Conservation (phyloP, 495 filamentous ascomycete species). For the Tricharina praecox region DNA sequence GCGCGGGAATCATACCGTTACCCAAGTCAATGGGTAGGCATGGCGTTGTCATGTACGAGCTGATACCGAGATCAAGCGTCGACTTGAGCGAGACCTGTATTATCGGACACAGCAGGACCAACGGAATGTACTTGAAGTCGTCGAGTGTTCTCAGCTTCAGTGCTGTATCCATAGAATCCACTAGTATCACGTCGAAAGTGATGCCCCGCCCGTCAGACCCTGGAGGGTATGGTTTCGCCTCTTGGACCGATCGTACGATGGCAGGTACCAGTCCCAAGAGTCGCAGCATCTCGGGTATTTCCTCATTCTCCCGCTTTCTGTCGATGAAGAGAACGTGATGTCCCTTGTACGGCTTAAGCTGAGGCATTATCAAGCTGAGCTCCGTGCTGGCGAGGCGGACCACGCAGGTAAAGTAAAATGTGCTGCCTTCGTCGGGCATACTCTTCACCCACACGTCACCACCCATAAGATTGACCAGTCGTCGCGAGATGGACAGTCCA, state of each 20-base stretch:
- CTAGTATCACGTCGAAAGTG: constrained; percentile 89
- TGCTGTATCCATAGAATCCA: constrained; percentile 84
- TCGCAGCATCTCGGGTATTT: constrained; percentile 66
- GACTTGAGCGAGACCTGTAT: constrained; percentile 89
- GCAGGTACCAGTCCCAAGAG: constrained; percentile 64
- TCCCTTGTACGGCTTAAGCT: constrained; percentile 73
- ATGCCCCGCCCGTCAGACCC: constrained; percentile 39
- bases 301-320: constrained; percentile 62
- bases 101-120: constrained; percentile 78
- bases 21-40: constrained; percentile 90
- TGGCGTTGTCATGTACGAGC: constrained; percentile 96
- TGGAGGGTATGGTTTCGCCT: constrained; percentile 34
- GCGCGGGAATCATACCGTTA: constrained; percentile 93
- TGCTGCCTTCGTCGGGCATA: constrained; percentile 80
- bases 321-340: constrained; percentile 95
- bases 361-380: constrained; percentile 59
- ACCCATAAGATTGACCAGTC: constrained; percentile 91
- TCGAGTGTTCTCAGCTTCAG: constrained; percentile 69
- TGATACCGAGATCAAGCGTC: constrained; percentile 88
- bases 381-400: constrained; percentile 76
- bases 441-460: constrained; percentile 96
- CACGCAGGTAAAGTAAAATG: constrained; percentile 92
- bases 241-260: constrained; percentile 51
- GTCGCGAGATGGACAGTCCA: constrained; percentile 89
- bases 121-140: constrained; percentile 93